phyloP scores from a whole-genome alignment of 805 yeast genomes.

The Starmerella floricola region DNA sequence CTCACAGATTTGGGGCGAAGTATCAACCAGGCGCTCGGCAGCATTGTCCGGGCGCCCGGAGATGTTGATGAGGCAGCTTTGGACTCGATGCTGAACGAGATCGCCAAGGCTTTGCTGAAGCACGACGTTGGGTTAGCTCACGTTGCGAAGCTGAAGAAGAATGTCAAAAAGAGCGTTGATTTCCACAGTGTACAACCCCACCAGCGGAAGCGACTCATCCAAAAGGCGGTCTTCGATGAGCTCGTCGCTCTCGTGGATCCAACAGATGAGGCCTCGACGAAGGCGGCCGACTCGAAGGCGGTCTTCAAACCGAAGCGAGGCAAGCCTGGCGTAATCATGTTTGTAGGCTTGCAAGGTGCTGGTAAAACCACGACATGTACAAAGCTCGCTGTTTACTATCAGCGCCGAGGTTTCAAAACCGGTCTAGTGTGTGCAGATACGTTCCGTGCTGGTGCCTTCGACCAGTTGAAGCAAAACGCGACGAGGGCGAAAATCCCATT shows the following conservation, averaged over 20 bases:
- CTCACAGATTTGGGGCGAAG: conserved; percentile 68
- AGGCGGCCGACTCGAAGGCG: background rate
- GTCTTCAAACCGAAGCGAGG: conserved; percentile 82
- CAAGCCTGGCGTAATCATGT: conserved; percentile 72
- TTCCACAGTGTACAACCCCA: conserved; percentile 40
- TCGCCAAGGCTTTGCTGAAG: conserved; percentile 80
- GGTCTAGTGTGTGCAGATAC: conserved; percentile 99
- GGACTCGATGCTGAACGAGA: conserved; percentile 68
- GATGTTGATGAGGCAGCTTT: conserved; percentile 52
- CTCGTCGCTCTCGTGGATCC: conserved; percentile 76
- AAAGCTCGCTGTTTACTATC: conserved; percentile 86
- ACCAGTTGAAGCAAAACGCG: conserved; percentile 94
- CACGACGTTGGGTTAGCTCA: conserved; percentile 86
- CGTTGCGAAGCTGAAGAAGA: conserved; percentile 64
- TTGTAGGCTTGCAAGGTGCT: conserved; percentile 97
- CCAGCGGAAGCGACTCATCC: conserved; percentile 69
- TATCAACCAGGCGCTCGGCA: conserved; percentile 60
- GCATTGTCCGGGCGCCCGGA: conserved; percentile 41
- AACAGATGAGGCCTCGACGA: conserved; percentile 8
- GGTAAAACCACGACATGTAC: conserved; percentile 98
- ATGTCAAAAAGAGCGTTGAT: conserved; percentile 48
- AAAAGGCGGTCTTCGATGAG: conserved; percentile 90
- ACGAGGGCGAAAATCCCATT: conserved; percentile 88
- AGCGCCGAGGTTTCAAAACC: conserved; percentile 83
- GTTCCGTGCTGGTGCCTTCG: conserved; percentile 98